Evolutionary conservation across 257 asterid genomes (phyloP), one percentile per base, ranked within the genome.

Genomic region (Solanum habrochaites): DNA sequence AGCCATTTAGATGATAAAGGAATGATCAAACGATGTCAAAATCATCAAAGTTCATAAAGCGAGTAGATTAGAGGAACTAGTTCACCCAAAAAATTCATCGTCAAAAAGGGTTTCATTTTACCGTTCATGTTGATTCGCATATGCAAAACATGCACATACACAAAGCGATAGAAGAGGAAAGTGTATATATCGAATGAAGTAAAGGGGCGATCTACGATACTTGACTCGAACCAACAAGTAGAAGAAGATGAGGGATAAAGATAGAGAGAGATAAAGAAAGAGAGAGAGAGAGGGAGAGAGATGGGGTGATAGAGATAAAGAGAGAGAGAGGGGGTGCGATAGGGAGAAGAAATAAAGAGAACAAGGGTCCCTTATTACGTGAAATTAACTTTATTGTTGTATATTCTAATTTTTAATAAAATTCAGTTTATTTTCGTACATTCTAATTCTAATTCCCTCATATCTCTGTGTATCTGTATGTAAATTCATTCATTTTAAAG

Each of bases 1-100:
- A n/a, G n/a, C 0, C 0, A n/a, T 56, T 5, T 4, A 56, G 3
- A 52, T 52, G 4, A 56, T 20, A 0, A 1, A 52, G n/a, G 23
- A 52, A 52, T 52, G n/a, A 52, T 52, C 23, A 6, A 0, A 5
- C 10, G 25, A 56, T 56, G 11, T 20, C 2, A 56, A 56, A 45
- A 45, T 12, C 15, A 45, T 45, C 52, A 4, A 45, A 45, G 15
- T 14, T 45, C 52, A 11, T 45, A 5, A 11, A 45, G 15, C 14
- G 52, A 2, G 15, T 45, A 4, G 52, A 45, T 45, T 5, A 14
- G 4, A 45, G 52, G 52, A 45, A 45, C 52, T 3, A 45, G 16
- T 2, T 45, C 52, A 45, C 52, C 52, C 15, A 1, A 12, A 43
- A 45, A 56, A 56, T 20, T 56, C 25, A 20, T 56, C 11, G 4